Base-by-base conservation (phyloP, 352 stramenopile species). In the Phytophthora fragariae region DNA sequence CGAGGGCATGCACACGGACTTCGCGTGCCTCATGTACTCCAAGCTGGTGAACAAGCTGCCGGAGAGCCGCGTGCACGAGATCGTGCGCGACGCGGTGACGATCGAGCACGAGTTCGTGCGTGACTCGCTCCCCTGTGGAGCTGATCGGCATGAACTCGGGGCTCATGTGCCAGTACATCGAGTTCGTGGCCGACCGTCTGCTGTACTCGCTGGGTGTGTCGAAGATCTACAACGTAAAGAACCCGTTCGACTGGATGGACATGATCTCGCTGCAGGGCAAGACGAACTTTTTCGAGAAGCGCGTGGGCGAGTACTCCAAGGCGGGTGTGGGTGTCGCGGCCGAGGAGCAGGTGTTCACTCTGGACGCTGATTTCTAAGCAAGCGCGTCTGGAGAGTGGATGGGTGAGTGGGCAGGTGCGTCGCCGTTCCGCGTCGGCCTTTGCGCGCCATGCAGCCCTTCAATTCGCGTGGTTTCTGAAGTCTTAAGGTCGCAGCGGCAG, bases 191-290 rank as follows among this genome's bases (percentile, higher is more conserved):
- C 21, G 98, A 99, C 85, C 92, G 98, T 15, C 79, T 99, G 57
- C 80, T 99, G 14, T 84, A 94, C 54, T 88, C 95, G 21, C 88
- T 99, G 5, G 94, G 92, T 59, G 96, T 92, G 65, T 56, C 80
- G 37, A 99, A 99, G 83, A 83, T 98, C 77, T 99, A 99, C 89
- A 88, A 96, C 68, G 86, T 84, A 10, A 79, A 83, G 47, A 99
- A 99, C 81, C 98, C 98, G 19, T 99, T 99, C 78, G 97, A 99
- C 79, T 99, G 97, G 97, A 99, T 99, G 98, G 97, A 99, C 75
- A 98, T 99, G 87, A 99, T 99, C 76, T 99, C 92, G 39, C 86
- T 99, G 24, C 93, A 99, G 78, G 97, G 97, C 68, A 46, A 46
- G 39, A 46, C 39, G 12, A 99, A 99, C 84, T 99, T 99, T 67